Evolutionary conservation across 164 flowering plant genomes (phyloP).

Genomic region (Berberis thunbergii): DNA sequence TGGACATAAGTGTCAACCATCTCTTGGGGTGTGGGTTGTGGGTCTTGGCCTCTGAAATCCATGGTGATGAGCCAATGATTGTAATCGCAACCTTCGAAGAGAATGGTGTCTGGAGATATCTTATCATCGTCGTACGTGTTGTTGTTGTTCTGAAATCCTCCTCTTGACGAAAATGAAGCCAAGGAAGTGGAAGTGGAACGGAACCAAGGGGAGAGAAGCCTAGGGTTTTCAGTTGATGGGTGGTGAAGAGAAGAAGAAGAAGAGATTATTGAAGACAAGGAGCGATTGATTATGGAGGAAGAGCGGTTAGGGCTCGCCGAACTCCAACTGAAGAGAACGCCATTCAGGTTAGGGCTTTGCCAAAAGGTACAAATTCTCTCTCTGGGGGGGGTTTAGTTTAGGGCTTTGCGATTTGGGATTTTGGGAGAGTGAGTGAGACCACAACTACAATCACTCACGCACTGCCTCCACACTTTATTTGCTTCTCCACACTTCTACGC

Average conservation of each 20-base stretch:
- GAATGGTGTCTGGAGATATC: slow-evolving; percentile 50
- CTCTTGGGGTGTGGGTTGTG: slow-evolving; percentile 52
- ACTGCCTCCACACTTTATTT: too few species aligned
- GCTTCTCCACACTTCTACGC: too few species aligned
- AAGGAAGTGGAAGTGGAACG: too few species aligned
- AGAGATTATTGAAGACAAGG: background rate
- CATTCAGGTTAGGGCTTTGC: background rate
- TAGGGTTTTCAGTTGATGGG: too few species aligned
- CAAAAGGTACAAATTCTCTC: too few species aligned
- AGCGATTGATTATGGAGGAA: background rate
- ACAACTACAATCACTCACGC: too few species aligned
- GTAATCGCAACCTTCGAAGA: slow-evolving; percentile 89
- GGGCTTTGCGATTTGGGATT: too few species aligned
- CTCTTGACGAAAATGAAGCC: background rate
- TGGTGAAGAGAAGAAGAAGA: background rate
- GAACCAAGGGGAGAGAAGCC: too few species aligned
- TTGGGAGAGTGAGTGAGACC: too few species aligned
- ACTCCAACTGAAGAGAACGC: background rate
- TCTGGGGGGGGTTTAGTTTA: too few species aligned
- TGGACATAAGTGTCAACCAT: slow-evolving; percentile 81
- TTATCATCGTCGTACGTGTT: slow-evolving; percentile 35
- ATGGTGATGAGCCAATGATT: slow-evolving; percentile 91
- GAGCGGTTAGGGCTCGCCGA: background rate
- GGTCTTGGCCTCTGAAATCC: slow-evolving; percentile 61
- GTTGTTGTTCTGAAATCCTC: slow-evolving; percentile 9